Evolutionary conservation across 2,329 filamentous ascomycete genomes (phyloP).

Genomic region (Phymatotrichopsis omnivora): DNA sequence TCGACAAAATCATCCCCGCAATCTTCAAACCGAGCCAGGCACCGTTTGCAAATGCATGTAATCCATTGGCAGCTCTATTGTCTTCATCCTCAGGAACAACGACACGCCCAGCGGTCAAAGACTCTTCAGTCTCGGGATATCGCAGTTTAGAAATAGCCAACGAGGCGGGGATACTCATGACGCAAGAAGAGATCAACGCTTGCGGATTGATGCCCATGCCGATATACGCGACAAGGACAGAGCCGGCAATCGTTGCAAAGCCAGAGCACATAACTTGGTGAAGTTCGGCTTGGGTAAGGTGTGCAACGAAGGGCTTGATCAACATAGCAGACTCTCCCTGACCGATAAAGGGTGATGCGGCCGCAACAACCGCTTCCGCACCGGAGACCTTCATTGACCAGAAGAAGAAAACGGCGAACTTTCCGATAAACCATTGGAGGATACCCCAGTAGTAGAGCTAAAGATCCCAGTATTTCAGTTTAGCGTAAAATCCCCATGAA

Average conservation of each 20-base stretch:
- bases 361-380: conserved; percentile 85
- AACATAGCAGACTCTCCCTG: conserved; percentile 92
- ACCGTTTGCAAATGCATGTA: conserved; percentile 78
- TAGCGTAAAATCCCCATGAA: no score
- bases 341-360: conserved; percentile 86
- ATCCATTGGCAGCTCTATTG: conserved; percentile 62
- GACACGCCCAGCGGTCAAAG: conserved; percentile 69
- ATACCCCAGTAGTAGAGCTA: conserved; percentile 64
- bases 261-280: conserved; percentile 86
- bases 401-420: conserved; percentile 86
- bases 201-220: conserved; percentile 71
- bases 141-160: conserved; percentile 82
- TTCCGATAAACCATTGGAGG: conserved; percentile 80
- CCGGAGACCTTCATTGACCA: conserved; percentile 80
- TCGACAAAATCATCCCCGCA: conserved; percentile 68
- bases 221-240: conserved; percentile 78
- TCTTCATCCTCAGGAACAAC: conserved; percentile 65
- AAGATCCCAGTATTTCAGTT: neutral
- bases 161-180: conserved; percentile 91
- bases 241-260: conserved; percentile 79
- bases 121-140: conserved; percentile 79
- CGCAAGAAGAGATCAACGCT: conserved; percentile 78
- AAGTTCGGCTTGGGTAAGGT: conserved; percentile 77
- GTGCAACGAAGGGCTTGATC: conserved; percentile 73
- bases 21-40: conserved; percentile 82